Evolutionary conservation across 2,329 filamentous ascomycete species (phyloP), one percentile per base, ranked within the genome.

Genomic region (Phymatotrichopsis omnivora): DNA sequence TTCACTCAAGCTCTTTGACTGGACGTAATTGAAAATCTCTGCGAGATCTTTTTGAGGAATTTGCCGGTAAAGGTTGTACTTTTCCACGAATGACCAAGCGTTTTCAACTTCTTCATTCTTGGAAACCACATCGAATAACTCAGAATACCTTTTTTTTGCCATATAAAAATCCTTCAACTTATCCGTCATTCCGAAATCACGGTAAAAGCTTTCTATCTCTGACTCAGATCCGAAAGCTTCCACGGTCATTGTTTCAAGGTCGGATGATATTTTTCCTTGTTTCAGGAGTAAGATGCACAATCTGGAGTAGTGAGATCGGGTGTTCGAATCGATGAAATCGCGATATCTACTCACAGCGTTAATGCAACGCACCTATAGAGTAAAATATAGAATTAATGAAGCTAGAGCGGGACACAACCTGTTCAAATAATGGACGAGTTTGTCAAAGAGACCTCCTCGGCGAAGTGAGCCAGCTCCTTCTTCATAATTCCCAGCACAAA

Each of bases 171-270:
- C 17, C 3, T 22, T 27, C 7, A 50, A 24, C 2, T 38, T 30
- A 3, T 30, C 36, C 5, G 7, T 29, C 22, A 50, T 39, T 6
- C 39, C 30, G 14, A 42, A 46, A 22, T 46, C 37, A 8, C 34
- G 31, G 16, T 32, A 47, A 19, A 52, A 49, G 31, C 45, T 34
- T 39, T 49, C 42, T 12, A 42, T 52, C 20, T 52, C 49, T 0
- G 16, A n/a, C 20, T 53, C 51, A 17, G 40, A 34, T 19, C 30
- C 38, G 28, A 53, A 35, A n/a, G 41, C 33, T 22, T 27, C n/a
- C 6, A 45, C 41, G 5, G 16, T 42, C 4, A 46, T 29, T 3
- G 28, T 11, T 4, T 42, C 30, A 4, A 42, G 24, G 4, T 49
- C 30, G 1, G 35, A 8, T 6, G 34, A 49, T 38, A 52, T 49